Evolutionary conservation across 1,284 basidiomycete species (phyloP).

Genomic region (Stereum hirsutum): DNA sequence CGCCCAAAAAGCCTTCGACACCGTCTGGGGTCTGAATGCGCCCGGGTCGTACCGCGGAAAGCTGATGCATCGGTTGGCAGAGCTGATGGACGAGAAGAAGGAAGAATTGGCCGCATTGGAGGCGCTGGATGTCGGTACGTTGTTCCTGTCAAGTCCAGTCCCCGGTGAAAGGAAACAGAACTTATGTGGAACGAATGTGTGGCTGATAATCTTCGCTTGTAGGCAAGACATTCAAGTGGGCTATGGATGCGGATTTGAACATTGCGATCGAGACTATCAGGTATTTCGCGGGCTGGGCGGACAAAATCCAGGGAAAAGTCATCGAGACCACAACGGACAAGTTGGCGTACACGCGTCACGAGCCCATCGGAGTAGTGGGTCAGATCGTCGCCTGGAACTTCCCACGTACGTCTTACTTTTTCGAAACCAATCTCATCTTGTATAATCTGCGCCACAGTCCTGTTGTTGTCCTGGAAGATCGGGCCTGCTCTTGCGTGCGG

Average conservation of each 20-base stretch:
- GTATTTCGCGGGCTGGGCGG: conserved; percentile 75
- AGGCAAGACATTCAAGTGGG: conserved; percentile 71
- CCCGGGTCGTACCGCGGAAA: conserved; percentile 57
- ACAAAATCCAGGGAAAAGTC: conserved; percentile 81
- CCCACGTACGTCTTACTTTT: conserved; percentile 36
- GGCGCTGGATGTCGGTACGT: conserved; percentile 47
- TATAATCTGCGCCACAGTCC: conserved; percentile 28
- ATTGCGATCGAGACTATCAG: conserved; percentile 64
- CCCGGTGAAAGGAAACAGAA: neutral
- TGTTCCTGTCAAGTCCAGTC: neutral
- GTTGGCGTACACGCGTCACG: conserved; percentile 78
- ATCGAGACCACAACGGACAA: conserved; percentile 71
- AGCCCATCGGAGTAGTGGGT: conserved; percentile 87
- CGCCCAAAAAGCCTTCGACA: conserved; percentile 73
- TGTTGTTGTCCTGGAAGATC: conserved; percentile 79
- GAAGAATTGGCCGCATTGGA: conserved; percentile 76
- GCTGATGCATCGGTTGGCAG: conserved; percentile 63
- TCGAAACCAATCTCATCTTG: neutral
- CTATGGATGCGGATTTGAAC: conserved; percentile 62
- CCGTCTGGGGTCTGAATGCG: conserved; percentile 64
- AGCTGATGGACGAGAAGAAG: conserved; percentile 61
- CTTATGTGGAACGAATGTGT: no score
- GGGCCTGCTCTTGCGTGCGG: conserved; percentile 82
- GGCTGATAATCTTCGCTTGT: neutral
- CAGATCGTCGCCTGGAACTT: conserved; percentile 85